Percentiles rank a stretch among this genome's conserved stretches.
These are phyloP conservation scores for Zygotorulaspora florentina DNA, from an alignment of 805 yeast genomes.

Conservation along the genomic window DNA sequence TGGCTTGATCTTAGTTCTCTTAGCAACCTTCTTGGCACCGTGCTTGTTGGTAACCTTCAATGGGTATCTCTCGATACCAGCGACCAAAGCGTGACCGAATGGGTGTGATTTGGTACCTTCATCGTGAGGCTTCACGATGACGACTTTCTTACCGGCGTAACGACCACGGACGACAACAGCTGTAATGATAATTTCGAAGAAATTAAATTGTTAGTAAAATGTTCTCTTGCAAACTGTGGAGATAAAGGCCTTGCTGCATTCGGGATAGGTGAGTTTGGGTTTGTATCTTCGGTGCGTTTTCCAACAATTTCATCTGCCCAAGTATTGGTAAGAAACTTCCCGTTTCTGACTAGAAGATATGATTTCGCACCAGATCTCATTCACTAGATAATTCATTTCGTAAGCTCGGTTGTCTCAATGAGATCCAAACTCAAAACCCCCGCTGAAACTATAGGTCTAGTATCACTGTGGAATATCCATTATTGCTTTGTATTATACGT, in stretches of 20 bases:
- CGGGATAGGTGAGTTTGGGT: not conserved
- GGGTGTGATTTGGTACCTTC: constrained; percentile 98
- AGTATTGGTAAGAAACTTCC: no score
- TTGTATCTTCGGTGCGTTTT: no score
- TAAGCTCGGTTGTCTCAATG: not conserved
- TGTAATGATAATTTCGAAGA: constrained; percentile 28
- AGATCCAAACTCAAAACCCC: not conserved
- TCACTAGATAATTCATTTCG: not conserved
- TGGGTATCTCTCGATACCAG: constrained; percentile 99
- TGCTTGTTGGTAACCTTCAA: constrained; percentile 90
- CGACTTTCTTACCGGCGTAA: constrained; percentile 99
- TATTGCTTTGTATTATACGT: constrained; percentile 23
- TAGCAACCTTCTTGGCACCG: constrained; percentile 94
- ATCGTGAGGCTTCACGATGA: constrained; percentile 95
- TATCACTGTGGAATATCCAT: not conserved
- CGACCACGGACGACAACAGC: constrained; percentile 99
- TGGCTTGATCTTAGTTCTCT: constrained; percentile 98
- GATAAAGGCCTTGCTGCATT: not conserved
- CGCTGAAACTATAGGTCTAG: not conserved
- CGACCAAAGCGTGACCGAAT: constrained; percentile 99
- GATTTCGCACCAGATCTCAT: not conserved
- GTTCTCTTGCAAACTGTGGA: not conserved
- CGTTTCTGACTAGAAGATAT: no score
- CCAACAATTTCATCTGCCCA: no score
- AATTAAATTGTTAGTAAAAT: constrained; percentile 26